Conservation (phyloP, 768 basidiomycete species). For the Lactarius sp. region DNA sequence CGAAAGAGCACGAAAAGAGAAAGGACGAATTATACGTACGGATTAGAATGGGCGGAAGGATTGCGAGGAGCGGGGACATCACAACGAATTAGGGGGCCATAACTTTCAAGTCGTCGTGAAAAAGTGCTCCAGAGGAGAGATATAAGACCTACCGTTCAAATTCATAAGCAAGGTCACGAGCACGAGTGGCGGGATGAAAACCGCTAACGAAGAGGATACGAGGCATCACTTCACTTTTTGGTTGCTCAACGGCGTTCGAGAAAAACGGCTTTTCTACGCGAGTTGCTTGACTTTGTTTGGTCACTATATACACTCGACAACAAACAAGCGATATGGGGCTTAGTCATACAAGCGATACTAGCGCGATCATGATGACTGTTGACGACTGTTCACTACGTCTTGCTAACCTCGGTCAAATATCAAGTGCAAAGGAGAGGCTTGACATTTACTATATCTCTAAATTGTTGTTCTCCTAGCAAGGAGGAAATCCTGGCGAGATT, state of each 20-base stretch:
- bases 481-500: too few species aligned
- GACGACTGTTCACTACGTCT: too few species aligned
- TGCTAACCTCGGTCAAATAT: too few species aligned
- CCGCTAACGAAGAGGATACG: conserved; percentile 86
- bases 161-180: conserved; percentile 78
- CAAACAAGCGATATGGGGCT: not conserved
- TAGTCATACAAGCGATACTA: too few species aligned
- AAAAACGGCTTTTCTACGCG: not conserved
- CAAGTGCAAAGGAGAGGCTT: too few species aligned
- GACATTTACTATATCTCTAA: too few species aligned
- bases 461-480: too few species aligned
- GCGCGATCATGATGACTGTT: too few species aligned
- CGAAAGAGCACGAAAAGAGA: conserved; percentile 27
- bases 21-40: conserved; percentile 56
- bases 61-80: conserved; percentile 87
- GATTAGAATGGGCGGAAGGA: conserved; percentile 65
- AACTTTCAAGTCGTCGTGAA: conserved; percentile 28
- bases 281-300: conserved; percentile 2
- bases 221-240: conserved; percentile 42
- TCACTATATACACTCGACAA: not conserved
- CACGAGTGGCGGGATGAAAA: conserved; percentile 77
- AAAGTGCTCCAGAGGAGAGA: not conserved
- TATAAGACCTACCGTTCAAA: conserved; percentile 63
- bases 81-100: conserved; percentile 78
- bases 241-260: too few species aligned